Evolutionary conservation across 2,329 filamentous ascomycete genomes (phyloP).

Genomic region (Amauroascus niger): DNA sequence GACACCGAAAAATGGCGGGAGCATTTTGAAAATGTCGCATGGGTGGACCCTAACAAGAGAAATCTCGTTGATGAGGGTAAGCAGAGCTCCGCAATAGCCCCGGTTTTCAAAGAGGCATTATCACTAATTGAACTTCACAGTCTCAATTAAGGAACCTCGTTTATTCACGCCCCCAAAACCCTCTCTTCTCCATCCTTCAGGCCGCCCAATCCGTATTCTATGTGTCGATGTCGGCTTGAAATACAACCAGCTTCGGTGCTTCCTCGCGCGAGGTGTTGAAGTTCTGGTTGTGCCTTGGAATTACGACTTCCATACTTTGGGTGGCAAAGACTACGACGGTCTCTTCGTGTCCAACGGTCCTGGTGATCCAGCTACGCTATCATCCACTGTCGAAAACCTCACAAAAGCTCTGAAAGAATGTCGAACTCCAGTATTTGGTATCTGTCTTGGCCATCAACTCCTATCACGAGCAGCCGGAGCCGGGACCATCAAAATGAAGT

Average conservation of each 20-base stretch:
- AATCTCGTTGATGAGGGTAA: constrained; percentile 93
- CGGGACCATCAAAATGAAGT: constrained; percentile 91
- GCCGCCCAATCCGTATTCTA: constrained; percentile 74
- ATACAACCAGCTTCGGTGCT: constrained; percentile 92
- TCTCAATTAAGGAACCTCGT: constrained; percentile 79
- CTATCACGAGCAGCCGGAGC: constrained; percentile 82
- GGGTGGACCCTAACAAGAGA: constrained; percentile 83
- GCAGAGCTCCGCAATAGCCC: constrained; percentile 19
- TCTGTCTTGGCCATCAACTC: constrained; percentile 90
- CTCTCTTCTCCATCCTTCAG: constrained; percentile 76
- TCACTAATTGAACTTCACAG: constrained; percentile 40
- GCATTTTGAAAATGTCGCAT: constrained; percentile 70
- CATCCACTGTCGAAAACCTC: constrained; percentile 68
- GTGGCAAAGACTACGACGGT: constrained; percentile 80
- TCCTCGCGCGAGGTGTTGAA: constrained; percentile 83
- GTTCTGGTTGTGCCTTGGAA: constrained; percentile 94
- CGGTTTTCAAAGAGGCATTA: background rate
- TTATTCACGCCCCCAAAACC: constrained; percentile 62
- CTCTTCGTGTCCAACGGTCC: constrained; percentile 97
- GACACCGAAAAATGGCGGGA: constrained; percentile 39
- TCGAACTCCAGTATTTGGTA: constrained; percentile 83
- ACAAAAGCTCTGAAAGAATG: constrained; percentile 64
- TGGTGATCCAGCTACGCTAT: constrained; percentile 82
- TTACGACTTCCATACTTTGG: constrained; percentile 71
- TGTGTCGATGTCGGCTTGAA: constrained; percentile 97